Evolutionary conservation across 148 eudicot species (phyloP), one percentile per base, ranked within the genome.

Genomic region (Chenopodium berlandieri): DNA sequence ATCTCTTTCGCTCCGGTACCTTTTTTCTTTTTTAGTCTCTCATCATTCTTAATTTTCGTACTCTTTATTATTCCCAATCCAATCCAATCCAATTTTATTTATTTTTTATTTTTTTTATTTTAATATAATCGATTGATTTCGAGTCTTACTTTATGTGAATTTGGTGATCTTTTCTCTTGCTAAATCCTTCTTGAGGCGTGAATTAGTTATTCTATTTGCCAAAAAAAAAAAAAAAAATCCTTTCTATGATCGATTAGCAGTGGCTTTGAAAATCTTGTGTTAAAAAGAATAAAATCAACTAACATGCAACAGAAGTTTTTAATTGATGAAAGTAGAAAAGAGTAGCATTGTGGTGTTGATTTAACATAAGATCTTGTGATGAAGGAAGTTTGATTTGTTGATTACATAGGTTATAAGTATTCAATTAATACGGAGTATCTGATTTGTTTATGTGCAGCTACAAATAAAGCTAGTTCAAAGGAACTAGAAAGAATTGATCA

Each of bases 401-500:
- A 50, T 50, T 50, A 9, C 54, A 50, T 50, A 3, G 12, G 44
- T 40, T 40, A 40, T 40, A 40, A 40, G 44, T 40, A 40, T 40
- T 40, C 44, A 5, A 40, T 40, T 40, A 6, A 40, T 40, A 40
- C 44, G 44, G 44, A 40, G 44, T 40, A 40, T 40, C 44, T 5
- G 44, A 4, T 1, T 67, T 67, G 9, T 6, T 68, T 32, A 20
- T 71, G 63, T 62, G 30, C 93, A 96, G 98, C 93, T 71, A 78
- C 98, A 58, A 84, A 88, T 87, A 94, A 90, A 89, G 93, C 91
- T 78, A 92, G 92, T 30, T 81, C 89, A 47, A 96, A 91, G 75
- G 98, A 96, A 87, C 69, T 88, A 87, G 99, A 94, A 74, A 87
- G 97, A 50, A 88, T 94, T 67, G 99, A 94, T 85, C 92, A 89